A percentile compares a stretch with the other conserved stretches of the same genome.
Evolutionary conservation across 2,329 filamentous ascomycete species (phyloP).

Genomic region (Diaporthe nobilis): DNA sequence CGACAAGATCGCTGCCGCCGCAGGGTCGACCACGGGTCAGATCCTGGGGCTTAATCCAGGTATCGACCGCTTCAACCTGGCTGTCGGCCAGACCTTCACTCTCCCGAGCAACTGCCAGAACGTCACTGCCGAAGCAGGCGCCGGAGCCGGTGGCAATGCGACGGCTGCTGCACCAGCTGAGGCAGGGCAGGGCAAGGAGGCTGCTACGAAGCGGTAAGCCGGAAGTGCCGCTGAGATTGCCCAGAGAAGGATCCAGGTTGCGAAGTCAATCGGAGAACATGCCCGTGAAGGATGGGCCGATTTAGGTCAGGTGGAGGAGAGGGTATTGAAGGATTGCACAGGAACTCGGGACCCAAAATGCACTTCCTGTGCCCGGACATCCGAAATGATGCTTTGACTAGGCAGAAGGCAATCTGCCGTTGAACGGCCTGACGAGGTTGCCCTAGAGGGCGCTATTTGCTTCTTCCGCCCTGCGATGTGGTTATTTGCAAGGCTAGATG

Average conservation of each 20-base stretch:
- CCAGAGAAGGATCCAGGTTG: not conserved
- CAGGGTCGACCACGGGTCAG: constrained; percentile 32
- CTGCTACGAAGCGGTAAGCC: not conserved
- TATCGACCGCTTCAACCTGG: constrained; percentile 22
- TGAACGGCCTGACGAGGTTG: constrained; percentile 10
- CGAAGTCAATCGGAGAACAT: not conserved
- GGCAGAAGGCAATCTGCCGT: not conserved
- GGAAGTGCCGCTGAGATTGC: not conserved
- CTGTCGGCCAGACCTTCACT: constrained; percentile 33
- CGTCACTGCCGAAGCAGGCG: constrained; percentile 1
- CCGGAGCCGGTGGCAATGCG: not conserved
- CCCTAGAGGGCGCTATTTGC: not conserved
- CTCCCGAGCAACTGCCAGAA: constrained; percentile 36
- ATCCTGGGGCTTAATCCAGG: constrained; percentile 31
- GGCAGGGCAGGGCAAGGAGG: not conserved
- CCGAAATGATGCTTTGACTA: not conserved
- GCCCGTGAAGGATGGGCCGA: not conserved
- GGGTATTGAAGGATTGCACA: not conserved
- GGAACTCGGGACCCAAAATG: not conserved
- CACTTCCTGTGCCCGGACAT: not conserved
- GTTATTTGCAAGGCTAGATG: constrained; percentile 20
- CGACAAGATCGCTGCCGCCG: constrained; percentile 15
- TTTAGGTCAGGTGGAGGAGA: not conserved
- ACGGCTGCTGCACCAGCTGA: constrained; percentile 15
- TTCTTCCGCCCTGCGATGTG: not conserved